These are phyloP conservation scores for Lachnellula willkommii DNA, from an alignment of 2,329 filamentous ascomycete genomes.

Conservation along the genomic window DNA sequence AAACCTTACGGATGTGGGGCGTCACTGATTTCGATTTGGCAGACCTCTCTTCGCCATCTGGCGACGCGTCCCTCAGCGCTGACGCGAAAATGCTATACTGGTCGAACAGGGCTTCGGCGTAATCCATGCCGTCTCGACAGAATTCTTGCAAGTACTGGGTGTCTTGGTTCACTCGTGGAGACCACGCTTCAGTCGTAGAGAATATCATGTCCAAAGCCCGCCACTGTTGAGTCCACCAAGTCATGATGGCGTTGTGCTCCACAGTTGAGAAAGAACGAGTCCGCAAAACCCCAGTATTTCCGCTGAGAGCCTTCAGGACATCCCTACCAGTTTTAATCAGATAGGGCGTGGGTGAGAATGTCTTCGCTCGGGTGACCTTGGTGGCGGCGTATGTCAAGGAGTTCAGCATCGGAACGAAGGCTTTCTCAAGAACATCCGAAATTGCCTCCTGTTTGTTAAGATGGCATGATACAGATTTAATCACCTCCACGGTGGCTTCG, in stretches of 20 bases:
- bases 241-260: constrained; percentile 43
- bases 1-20: constrained; percentile 46
- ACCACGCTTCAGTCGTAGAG: constrained; percentile 78
- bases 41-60: constrained; percentile 26
- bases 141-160: constrained; percentile 74
- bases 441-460: constrained; percentile 46
- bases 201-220: constrained; percentile 75
- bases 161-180: constrained; percentile 50
- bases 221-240: constrained; percentile 86
- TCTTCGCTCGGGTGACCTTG: constrained; percentile 38
- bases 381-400: constrained; percentile 41
- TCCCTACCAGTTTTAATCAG: constrained; percentile 54
- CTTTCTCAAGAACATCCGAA: constrained; percentile 40
- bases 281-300: constrained; percentile 47
- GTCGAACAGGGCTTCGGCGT: constrained; percentile 78
- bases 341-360: constrained; percentile 54
- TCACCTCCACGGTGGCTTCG: constrained; percentile 71
- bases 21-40: constrained; percentile 27
- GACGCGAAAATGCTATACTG: constrained; percentile 74
- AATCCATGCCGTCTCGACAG: constrained; percentile 90
- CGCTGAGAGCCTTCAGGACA: constrained; percentile 51
- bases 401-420: constrained; percentile 40
- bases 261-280: constrained; percentile 19
- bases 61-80: constrained; percentile 37
- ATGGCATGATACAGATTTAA: constrained; percentile 76